Base-by-base conservation (phyloP, 495 filamentous ascomycete genomes). In the Geoglossum glabrum region DNA sequence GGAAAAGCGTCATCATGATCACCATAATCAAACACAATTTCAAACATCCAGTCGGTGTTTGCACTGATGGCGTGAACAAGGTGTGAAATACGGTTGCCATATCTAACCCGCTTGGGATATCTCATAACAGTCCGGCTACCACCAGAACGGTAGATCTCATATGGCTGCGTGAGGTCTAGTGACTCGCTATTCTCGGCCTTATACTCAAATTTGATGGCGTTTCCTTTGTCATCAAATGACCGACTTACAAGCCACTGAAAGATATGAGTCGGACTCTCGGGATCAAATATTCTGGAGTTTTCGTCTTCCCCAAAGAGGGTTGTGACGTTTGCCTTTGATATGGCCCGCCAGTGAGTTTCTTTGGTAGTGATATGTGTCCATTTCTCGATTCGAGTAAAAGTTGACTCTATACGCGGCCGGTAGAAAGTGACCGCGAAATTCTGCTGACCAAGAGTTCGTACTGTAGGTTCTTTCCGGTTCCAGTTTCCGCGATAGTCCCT, bases 1-100 rank as follows among this genome's bases (percentile, higher is more conserved):
- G 66, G 62, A 26, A 8, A 11, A 1, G 23, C 13, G 0, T 4
- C 0, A 52, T 62, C 50, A 49, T 71, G 68, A 23, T 72, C 68
- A 0, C 70, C 70, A 56, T 72, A 72, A 54, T 72, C 70, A 34
- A 72, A 64, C 21, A 71, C 62, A 0, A 68, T 27, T 40, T 66
- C 55, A 43, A 71, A 72, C 57, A 65, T 54, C 69, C 69, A 72
- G 7, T 15, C 11, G 36, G 4, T 15, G 36, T 40, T 40, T 1
- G 11, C 36, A 15, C 5, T 15, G 13, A 3, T 15, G 36, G 13
- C 36, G 36, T 3, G 5, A 15, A 34, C 31, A 34, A n/a, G n/a
- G n/a, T n/a, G n/a, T 34, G 5, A 34, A 34, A 5, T 34, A 11
- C 31, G 31, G 31, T 34, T 11, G 31, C 11, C 11, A 5, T 34